Evolutionary conservation across 179 eudicot species (phyloP).

Genomic region (Kewa caespitosa): DNA sequence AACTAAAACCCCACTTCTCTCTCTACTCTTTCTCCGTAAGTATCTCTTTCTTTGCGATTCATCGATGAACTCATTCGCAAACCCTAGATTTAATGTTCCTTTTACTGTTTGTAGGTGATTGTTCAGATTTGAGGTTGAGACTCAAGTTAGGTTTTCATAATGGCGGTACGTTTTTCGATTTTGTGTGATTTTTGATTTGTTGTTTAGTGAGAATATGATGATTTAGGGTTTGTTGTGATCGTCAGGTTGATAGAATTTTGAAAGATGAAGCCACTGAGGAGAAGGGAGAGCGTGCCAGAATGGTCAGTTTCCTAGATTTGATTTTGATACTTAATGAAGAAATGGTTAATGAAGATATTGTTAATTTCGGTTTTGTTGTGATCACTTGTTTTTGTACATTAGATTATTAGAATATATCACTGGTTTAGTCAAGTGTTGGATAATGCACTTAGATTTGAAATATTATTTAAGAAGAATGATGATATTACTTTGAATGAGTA

Average conservation of each 20-base stretch:
- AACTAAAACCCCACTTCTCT: neutral
- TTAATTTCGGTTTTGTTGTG: too few species aligned
- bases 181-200: neutral
- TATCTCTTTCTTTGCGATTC: neutral
- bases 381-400: too few species aligned
- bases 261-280: conserved; percentile 96
- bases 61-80: neutral
- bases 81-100: neutral
- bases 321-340: neutral
- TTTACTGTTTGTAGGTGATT: conserved; percentile 3
- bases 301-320: conserved; percentile 50
- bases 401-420: too few species aligned
- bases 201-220: neutral
- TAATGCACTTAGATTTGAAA: too few species aligned
- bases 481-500: too few species aligned
- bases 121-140: neutral
- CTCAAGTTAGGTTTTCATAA: neutral
- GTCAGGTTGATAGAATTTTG: conserved; percentile 63
- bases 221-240: conserved; percentile 10
- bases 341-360: too few species aligned
- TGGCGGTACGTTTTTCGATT: conserved; percentile 32
- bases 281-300: conserved; percentile 94
- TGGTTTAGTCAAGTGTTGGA: too few species aligned
- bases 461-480: too few species aligned
- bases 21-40: neutral